Conservation (phyloP, 1,139 yeast species). For the Kodamaea alishanica region DNA sequence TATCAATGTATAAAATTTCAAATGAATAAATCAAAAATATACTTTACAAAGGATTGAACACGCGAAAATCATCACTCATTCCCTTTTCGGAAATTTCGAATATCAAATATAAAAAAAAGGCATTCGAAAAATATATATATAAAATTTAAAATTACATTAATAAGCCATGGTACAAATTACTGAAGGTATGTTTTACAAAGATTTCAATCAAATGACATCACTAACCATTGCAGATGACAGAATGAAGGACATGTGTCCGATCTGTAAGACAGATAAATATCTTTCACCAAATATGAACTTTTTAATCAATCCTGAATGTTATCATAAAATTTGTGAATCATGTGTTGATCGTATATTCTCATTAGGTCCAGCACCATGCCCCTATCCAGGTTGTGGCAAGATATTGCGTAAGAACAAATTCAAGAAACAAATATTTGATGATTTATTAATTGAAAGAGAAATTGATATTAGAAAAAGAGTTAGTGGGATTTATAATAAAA, state of each 20-base stretch:
- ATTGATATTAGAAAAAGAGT: constrained; percentile 86
- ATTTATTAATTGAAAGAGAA: constrained; percentile 82
- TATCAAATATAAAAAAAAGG: too few relatives aligned
- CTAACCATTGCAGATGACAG: constrained; percentile 28
- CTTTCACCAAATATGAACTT: constrained; percentile 91
- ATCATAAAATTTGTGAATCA: constrained; percentile 94
- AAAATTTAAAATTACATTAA: background rate
- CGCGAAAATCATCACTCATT: too few relatives aligned
- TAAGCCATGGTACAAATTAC: constrained; percentile 3
- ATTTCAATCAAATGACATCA: background rate
- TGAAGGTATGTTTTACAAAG: constrained; percentile 8
- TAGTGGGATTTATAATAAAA: constrained; percentile 72
- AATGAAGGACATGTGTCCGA: constrained; percentile 86
- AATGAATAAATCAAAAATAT: background rate
- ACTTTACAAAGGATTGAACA: background rate
- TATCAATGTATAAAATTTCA: too few relatives aligned
- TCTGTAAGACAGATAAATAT: constrained; percentile 93
- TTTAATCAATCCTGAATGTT: constrained; percentile 93
- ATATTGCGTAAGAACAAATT: constrained; percentile 83
- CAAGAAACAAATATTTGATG: constrained; percentile 90
- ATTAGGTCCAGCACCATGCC: constrained; percentile 95
- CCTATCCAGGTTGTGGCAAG: constrained; percentile 87
- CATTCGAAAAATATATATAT: too few relatives aligned
- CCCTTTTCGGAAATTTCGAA: too few relatives aligned
- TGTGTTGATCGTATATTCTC: constrained; percentile 94